A percentile compares a stretch with the other conserved stretches of the same genome.
Conservation (phyloP, 768 basidiomycete species). For the Suillus weaverae region DNA sequence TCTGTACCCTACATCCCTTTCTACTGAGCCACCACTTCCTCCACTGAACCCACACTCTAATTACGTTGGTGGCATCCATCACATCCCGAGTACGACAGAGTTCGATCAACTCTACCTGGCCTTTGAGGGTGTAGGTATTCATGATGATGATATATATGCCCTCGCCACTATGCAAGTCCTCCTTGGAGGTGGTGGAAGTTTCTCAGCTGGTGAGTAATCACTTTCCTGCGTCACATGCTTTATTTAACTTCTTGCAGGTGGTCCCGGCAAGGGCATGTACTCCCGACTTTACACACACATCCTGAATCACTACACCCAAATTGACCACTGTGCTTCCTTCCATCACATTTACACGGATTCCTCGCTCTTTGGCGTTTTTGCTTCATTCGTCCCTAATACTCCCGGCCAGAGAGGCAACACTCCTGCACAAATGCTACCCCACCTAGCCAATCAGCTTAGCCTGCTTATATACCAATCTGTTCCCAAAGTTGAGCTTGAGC, state of each 20-base stretch:
- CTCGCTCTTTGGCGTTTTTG: conserved; percentile 89
- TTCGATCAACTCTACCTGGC: conserved; percentile 93
- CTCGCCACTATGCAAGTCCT: conserved; percentile 94
- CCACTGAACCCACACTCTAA: conserved; percentile 39
- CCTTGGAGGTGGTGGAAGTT: conserved; percentile 93
- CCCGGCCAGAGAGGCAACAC: conserved; percentile 59
- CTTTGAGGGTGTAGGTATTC: conserved; percentile 88
- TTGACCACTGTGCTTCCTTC: conserved; percentile 96
- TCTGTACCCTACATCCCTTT: conserved; percentile 45
- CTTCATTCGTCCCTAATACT: conserved; percentile 72
- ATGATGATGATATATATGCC: conserved; percentile 89
- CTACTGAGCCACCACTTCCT: conserved; percentile 10
- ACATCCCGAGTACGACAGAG: conserved; percentile 64
- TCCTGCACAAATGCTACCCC: conserved; percentile 71
- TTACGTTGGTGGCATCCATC: conserved; percentile 86
- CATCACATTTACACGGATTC: conserved; percentile 97
- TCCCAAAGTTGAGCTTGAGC: conserved; percentile 65
- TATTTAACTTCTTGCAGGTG: conserved; percentile 48
- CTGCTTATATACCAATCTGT: conserved; percentile 70
- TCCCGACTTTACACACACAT: conserved; percentile 94
- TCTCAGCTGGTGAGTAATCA: conserved; percentile 73
- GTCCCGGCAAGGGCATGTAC: conserved; percentile 99
- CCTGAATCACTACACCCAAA: conserved; percentile 88
- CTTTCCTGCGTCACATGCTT: conserved; percentile 1
- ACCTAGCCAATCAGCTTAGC: conserved; percentile 87